Conservation (phyloP, 75 land plant species). For the Pinus tabuliformis region DNA sequence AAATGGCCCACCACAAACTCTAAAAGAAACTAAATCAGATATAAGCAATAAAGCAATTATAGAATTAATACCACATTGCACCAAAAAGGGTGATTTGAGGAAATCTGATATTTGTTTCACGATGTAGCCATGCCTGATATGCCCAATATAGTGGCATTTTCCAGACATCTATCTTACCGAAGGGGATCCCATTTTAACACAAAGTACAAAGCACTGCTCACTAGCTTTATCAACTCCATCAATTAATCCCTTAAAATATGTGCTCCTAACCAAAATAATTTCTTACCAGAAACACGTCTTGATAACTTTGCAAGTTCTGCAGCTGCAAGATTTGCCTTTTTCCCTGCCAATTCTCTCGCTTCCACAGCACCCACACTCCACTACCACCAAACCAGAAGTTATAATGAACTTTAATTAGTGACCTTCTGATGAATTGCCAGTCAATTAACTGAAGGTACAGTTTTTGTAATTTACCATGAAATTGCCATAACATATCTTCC, state of each 20-base stretch:
- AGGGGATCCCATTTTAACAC: too few relatives aligned
- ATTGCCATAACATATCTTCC: background rate
- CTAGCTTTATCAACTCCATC: background rate
- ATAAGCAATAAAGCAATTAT: background rate
- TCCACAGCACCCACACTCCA: conserved; percentile 73
- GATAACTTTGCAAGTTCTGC: conserved; percentile 95
- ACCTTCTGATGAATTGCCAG: background rate
- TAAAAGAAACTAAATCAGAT: background rate
- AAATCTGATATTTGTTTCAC: background rate
- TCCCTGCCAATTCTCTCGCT: conserved; percentile 85
- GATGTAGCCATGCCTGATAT: background rate
- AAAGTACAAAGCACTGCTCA: background rate
- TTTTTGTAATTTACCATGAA: background rate
- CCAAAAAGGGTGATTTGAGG: background rate
- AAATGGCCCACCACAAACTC: background rate
- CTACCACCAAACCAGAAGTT: conserved; percentile 29
- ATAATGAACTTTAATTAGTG: conserved; percentile 2
- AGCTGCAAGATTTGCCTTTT: conserved; percentile 96
- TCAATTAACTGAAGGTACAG: background rate
- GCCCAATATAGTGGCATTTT: background rate
- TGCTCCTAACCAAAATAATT: background rate
- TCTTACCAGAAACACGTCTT: conserved; percentile 67
- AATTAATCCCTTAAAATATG: background rate
- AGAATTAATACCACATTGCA: background rate
- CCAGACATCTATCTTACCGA: too few relatives aligned